Evolutionary conservation across 2,329 filamentous ascomycete genomes (phyloP).

Genomic region (Colletotrichum tabaci): DNA sequence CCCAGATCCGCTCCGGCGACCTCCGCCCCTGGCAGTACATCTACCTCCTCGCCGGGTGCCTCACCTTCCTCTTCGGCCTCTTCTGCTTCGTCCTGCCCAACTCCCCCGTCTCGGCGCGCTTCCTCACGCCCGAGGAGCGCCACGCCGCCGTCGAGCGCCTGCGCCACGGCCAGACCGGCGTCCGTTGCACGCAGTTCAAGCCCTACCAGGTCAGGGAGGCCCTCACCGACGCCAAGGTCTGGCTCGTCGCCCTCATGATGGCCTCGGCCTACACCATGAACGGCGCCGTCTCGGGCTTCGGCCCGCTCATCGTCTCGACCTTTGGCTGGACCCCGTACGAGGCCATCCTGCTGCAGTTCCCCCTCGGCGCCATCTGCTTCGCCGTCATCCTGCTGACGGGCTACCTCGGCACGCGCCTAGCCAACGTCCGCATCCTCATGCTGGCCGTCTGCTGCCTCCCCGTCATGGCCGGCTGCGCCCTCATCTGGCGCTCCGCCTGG

Average conservation of each 20-base stretch:
- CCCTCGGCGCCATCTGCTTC: conserved; percentile 78
- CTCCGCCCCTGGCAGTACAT: conserved; percentile 79
- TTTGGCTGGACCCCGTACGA: conserved; percentile 77
- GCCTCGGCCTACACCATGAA: conserved; percentile 80
- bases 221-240: conserved; percentile 72
- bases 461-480: conserved; percentile 80
- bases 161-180: conserved; percentile 73
- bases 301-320: conserved; percentile 79
- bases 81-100: conserved; percentile 77
- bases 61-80: conserved; percentile 76
- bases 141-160: conserved; percentile 76
- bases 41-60: conserved; percentile 74
- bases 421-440: conserved; percentile 76
- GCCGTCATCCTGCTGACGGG: conserved; percentile 77
- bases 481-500: conserved; percentile 82
- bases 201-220: conserved; percentile 70
- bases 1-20: conserved; percentile 69
- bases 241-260: conserved; percentile 78
- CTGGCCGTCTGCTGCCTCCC: conserved; percentile 78
- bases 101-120: conserved; percentile 78
- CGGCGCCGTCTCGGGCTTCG: conserved; percentile 79
- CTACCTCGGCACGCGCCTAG: conserved; percentile 71
- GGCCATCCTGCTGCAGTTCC: conserved; percentile 82
- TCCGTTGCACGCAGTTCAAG: conserved; percentile 74
- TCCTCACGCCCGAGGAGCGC: conserved; percentile 74